Evolutionary conservation across 2,329 filamentous ascomycete species (phyloP).

Genomic region (Neurospora sp.): DNA sequence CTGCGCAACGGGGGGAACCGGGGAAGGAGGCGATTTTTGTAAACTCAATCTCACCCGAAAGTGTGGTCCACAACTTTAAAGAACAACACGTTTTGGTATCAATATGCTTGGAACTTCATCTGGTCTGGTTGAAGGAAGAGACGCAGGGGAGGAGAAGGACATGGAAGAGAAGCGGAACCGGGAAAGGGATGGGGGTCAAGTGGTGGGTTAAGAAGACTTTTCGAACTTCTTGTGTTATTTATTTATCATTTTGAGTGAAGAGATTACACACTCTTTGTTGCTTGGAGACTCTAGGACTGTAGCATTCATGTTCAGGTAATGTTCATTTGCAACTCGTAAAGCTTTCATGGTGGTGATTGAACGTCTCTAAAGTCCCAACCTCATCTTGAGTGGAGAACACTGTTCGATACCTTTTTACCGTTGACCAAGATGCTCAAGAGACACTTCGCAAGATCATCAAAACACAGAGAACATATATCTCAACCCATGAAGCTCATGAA

Average conservation of each 20-base stretch:
- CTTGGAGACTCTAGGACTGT: not conserved
- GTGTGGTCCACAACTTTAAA: not conserved
- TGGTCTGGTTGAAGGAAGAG: not conserved
- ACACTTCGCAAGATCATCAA: not conserved
- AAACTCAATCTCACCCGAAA: not conserved
- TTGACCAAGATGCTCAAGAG: not conserved
- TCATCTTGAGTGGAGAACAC: not conserved
- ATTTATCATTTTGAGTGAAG: not conserved
- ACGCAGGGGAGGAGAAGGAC: not conserved
- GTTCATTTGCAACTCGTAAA: not conserved
- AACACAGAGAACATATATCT: not conserved
- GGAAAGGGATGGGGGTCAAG: not conserved
- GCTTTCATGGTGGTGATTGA: not conserved
- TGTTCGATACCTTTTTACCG: not conserved
- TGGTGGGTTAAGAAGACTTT: not conserved
- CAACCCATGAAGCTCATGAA: not conserved
- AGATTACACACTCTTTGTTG: not conserved
- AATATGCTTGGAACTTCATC: not conserved
- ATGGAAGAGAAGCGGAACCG: not conserved
- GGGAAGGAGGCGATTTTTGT: not conserved
- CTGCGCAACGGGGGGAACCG: not conserved
- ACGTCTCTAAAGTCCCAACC: not conserved
- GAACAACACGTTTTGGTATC: not conserved
- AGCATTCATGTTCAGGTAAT: not conserved
- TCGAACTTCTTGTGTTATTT: not conserved